Conservation (phyloP, 23 red algal genomes). For the Gracilaria caudata region DNA sequence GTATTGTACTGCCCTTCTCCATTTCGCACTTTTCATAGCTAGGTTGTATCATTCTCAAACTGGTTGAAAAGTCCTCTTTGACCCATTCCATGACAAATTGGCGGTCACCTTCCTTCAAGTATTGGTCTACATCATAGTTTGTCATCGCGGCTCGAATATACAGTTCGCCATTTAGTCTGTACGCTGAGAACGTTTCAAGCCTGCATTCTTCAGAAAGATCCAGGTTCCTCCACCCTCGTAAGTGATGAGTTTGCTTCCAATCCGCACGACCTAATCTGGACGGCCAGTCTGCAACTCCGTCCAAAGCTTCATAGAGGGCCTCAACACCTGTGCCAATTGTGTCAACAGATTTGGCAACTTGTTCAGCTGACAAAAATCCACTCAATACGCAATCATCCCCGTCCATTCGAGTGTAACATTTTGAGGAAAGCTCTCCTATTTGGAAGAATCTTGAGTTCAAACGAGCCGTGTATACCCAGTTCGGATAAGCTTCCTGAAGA, state of each 20-base stretch:
- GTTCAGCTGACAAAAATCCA: background rate
- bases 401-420: slow-evolving; percentile 11
- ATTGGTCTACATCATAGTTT: slow-evolving; percentile 21
- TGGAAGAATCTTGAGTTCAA: slow-evolving; percentile 28
- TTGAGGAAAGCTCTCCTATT: slow-evolving; percentile 11
- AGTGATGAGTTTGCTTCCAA: background rate
- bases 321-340: background rate
- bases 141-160: slow-evolving; percentile 26
- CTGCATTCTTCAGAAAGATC: slow-evolving; percentile 14
- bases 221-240: slow-evolving; percentile 3
- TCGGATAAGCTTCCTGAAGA: background rate
- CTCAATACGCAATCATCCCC: background rate
- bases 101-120: background rate
- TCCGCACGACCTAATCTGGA: background rate
- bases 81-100: slow-evolving; percentile 49
- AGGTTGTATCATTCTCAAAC: slow-evolving; percentile 11
- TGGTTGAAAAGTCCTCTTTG: slow-evolving; percentile 2
- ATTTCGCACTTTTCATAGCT: background rate
- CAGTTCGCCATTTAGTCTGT: background rate
- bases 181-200: slow-evolving; percentile 17
- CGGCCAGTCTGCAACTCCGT: background rate
- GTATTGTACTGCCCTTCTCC: slow-evolving; percentile 19
- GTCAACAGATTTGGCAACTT: background rate
- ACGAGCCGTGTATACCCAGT: slow-evolving; percentile 21
- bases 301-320: background rate